A percentile compares a stretch with the other conserved stretches of the same genome.
These are phyloP conservation scores for Candida rishiriensis DNA, from an alignment of 805 yeast genomes.

Conservation along the genomic window DNA sequence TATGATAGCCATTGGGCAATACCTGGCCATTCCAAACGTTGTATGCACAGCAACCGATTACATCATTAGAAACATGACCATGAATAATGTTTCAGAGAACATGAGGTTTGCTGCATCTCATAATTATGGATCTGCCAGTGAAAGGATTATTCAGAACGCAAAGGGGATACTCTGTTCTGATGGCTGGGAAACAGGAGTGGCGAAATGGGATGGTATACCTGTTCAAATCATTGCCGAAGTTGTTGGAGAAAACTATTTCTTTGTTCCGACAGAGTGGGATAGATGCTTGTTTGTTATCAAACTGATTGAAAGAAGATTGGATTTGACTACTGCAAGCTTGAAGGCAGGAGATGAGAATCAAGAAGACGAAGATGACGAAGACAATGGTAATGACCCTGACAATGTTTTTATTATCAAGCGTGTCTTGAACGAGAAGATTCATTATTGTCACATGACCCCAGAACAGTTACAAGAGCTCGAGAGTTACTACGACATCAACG, in stretches of 20 bases:
- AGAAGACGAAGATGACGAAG: neutral
- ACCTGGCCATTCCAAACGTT: constrained; percentile 40
- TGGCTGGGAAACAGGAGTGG: constrained; percentile 45
- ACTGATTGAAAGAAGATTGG: constrained; percentile 35
- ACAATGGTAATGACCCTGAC: constrained; percentile 9
- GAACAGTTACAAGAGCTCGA: constrained; percentile 44
- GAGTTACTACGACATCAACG: constrained; percentile 32
- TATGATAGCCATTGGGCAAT: constrained; percentile 48
- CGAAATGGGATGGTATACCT: constrained; percentile 47
- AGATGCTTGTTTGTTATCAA: constrained; percentile 44
- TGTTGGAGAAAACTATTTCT: constrained; percentile 46
- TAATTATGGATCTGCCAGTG: constrained; percentile 44
- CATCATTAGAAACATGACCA: constrained; percentile 32
- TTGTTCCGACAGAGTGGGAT: constrained; percentile 53
- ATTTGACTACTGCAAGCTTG: neutral
- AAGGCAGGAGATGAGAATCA: no score
- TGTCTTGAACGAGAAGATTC: constrained; percentile 37
- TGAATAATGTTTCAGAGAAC: constrained; percentile 33
- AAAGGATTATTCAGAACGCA: constrained; percentile 40
- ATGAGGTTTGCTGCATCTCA: constrained; percentile 39
- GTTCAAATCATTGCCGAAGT: constrained; percentile 37
- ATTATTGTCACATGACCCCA: constrained; percentile 46
- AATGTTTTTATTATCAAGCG: constrained; percentile 24
- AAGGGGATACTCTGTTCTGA: constrained; percentile 42
- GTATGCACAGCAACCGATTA: constrained; percentile 40